Evolutionary conservation across 1,284 basidiomycete genomes (phyloP).

Genomic region (Phellopilus nigrolimitatus): DNA sequence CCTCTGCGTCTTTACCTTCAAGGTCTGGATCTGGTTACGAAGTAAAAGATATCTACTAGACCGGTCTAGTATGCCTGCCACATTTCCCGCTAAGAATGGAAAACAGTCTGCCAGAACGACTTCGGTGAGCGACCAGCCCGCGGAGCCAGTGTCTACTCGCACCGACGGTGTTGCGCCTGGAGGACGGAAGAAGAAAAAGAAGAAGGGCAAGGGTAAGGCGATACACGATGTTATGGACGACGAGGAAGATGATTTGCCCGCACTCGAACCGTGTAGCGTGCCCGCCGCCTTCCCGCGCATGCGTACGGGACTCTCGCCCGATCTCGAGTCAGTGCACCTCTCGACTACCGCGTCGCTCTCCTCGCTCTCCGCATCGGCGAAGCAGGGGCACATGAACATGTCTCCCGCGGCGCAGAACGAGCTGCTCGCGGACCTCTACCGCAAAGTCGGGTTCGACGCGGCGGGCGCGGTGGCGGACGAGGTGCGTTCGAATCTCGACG

Average conservation of each 20-base stretch:
- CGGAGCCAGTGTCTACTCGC: background rate
- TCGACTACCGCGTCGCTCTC: constrained; percentile 44
- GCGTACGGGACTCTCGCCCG: constrained; percentile 37
- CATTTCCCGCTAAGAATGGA: background rate
- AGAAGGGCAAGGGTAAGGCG: constrained; percentile 31
- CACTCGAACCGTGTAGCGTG: constrained; percentile 27
- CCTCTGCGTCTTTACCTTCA: too few relatives aligned
- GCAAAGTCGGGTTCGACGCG: constrained; percentile 40
- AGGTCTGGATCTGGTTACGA: too few relatives aligned
- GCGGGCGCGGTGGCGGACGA: constrained; percentile 9
- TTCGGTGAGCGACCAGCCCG: background rate
- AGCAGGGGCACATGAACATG: constrained; percentile 25
- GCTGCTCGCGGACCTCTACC: constrained; percentile 50
- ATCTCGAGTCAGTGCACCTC: constrained; percentile 44
- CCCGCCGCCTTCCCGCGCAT: constrained; percentile 26
- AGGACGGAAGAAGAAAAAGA: constrained; percentile 44
- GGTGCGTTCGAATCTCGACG: constrained; percentile 13
- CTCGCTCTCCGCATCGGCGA: constrained; percentile 34
- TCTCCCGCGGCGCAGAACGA: constrained; percentile 42
- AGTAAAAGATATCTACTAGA: too few relatives aligned
- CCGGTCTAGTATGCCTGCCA: background rate
- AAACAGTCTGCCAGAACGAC: background rate
- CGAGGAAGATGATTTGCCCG: constrained; percentile 28
- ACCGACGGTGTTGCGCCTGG: background rate
- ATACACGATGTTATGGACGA: constrained; percentile 30